Evolutionary conservation across 768 basidiomycete genomes (phyloP), one percentile per base, ranked within the genome.

Genomic region (Calocybe gangraenosa): DNA sequence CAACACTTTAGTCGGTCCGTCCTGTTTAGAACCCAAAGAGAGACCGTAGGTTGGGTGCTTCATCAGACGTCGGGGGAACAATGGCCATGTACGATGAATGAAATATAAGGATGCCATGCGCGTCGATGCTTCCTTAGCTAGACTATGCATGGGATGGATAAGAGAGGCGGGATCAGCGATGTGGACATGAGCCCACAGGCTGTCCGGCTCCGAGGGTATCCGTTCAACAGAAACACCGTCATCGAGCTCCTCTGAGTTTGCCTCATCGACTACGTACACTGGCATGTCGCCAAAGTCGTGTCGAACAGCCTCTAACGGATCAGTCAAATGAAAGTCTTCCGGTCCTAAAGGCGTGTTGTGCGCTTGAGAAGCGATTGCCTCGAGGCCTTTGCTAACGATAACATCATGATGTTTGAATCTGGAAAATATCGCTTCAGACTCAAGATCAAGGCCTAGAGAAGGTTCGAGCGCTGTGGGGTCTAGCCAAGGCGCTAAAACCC

Each of bases 111-210:
- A 76, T 35, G 71, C 59, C 2, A 67, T 68, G 46, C 71, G 67
- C 36, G 66, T 56, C 3, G 72, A 67, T 0, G 94, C 94, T 3
- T 69, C 63, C 20, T 69, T 64, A 1, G 86, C 73, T 2, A 92
- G 58, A 5, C 66, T 53, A 59, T 94, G 85, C 1, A 71, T 73
- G 0, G 87, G 87, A 15, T 83, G 84, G 19, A 99, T 72, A 38
- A 85, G 53, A 9, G 83, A 70, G 1, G 91, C 92, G 0, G 94
- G 94, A 61, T 99, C 96, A 8, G 96, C 94, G 45, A 99, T 75
- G 59, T 98, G 96, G 19, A 86, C 73, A 55, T 97, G 94, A 9
- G 95, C 59, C 95, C 96, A 98, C 36, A 66, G 59, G 15, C 63
- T 71, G 13, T 71, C 76, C 2, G 79, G 78, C 38, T 87, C 80